Percentiles rank a stretch among this genome's conserved stretches.
These are phyloP conservation scores for Claviceps sorghi DNA, from an alignment of 2,329 filamentous ascomycete genomes.

Conservation along the genomic window DNA sequence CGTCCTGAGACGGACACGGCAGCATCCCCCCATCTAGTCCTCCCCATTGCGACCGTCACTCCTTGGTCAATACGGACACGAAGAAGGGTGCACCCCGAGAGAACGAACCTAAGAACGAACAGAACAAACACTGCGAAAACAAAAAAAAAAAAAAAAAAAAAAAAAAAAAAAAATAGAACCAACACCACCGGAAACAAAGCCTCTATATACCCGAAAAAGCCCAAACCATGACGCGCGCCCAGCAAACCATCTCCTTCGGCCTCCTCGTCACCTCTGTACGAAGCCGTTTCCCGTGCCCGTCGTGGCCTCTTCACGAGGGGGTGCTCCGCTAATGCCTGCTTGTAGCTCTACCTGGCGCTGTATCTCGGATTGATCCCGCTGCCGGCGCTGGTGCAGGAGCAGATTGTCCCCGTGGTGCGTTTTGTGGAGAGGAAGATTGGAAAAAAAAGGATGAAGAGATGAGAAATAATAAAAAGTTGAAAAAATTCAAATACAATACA, in stretches of 20 bases:
- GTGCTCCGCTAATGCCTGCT: too few relatives aligned
- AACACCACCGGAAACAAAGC: neutral
- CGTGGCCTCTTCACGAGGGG: too few relatives aligned
- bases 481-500: too few relatives aligned
- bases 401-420: conserved; percentile 79
- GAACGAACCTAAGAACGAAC: too few relatives aligned
- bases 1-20: too few relatives aligned
- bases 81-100: too few relatives aligned
- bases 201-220: neutral
- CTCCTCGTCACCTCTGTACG: conserved; percentile 76
- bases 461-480: too few relatives aligned
- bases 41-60: too few relatives aligned
- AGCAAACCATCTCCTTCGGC: conserved; percentile 78
- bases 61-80: too few relatives aligned
- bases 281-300: neutral
- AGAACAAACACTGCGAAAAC: too few relatives aligned
- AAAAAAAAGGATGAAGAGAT: neutral
- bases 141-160: neutral
- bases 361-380: conserved; percentile 75
- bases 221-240: conserved; percentile 77
- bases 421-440: neutral
- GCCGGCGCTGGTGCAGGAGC: conserved; percentile 59
- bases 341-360: conserved; percentile 73
- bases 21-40: too few relatives aligned
- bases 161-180: neutral